Conservation (phyloP, 202 grass and related monocot species). For the Brachypodium distachyon region DNA sequence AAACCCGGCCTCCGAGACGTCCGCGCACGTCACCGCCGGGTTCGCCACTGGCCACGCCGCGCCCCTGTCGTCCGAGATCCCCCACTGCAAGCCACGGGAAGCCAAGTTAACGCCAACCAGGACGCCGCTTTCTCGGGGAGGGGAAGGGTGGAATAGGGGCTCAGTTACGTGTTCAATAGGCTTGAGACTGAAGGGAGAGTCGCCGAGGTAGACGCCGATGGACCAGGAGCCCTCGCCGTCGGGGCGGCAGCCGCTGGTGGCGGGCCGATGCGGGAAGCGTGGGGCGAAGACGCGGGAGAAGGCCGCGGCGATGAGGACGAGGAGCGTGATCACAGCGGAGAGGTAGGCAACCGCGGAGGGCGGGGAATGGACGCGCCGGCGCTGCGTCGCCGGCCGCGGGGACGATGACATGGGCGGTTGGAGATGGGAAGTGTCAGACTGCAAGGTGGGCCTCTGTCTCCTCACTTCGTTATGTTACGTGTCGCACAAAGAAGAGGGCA, state of each 20-base stretch:
- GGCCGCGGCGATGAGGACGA: conserved; percentile 26
- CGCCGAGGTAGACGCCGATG: conserved; percentile 60
- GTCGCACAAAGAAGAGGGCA: neutral
- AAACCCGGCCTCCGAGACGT: conserved; percentile 37
- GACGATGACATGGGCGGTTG: conserved; percentile 25
- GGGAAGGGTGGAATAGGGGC: neutral
- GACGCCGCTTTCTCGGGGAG: neutral
- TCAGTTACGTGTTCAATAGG: conserved; percentile 65
- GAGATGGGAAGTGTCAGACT: neutral
- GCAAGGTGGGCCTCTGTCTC: neutral
- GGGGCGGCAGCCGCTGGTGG: conserved; percentile 41
- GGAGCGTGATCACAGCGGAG: conserved; percentile 10
- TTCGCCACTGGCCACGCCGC: conserved; percentile 82
- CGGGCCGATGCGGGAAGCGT: conserved; percentile 28
- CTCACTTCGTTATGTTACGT: neutral
- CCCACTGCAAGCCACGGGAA: conserved; percentile 44
- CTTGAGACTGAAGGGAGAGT: conserved; percentile 64
- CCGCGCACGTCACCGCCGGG: conserved; percentile 65
- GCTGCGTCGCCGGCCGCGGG: conserved; percentile 1
- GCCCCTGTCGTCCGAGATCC: conserved; percentile 38
- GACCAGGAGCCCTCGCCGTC: conserved; percentile 91
- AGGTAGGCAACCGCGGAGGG: conserved; percentile 22
- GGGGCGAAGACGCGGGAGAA: conserved; percentile 28
- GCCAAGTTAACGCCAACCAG: neutral
- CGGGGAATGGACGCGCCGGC: neutral